Evolutionary conservation across 768 basidiomycete genomes (phyloP), one percentile per base, ranked within the genome.

Genomic region (Trametes gibbosa): DNA sequence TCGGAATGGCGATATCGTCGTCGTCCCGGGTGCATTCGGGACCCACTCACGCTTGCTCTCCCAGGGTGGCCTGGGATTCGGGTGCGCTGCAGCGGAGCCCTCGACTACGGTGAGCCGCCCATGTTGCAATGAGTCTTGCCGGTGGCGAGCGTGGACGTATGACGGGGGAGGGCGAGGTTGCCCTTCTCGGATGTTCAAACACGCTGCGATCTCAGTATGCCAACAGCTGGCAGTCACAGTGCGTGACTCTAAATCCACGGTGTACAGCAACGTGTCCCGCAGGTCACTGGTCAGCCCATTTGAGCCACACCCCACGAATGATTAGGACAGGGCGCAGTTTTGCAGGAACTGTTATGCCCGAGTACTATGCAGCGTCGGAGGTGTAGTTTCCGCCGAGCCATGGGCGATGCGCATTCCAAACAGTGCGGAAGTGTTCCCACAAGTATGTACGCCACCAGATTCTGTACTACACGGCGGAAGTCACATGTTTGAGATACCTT

Each of bases 1-100:
- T 59, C 58, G 58, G 58, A 59, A 47, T 52, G 51, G 58, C 58
- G 50, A 48, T 53, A 29, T 59, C 39, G 42, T 39, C 50, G 50
- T 53, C 25, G 50, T 59, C 43, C 45, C 50, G 50, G 5, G 46
- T 5, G 37, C 37, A 21, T 24, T 32, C 21, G 42, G 16, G 42
- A 19, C 47, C 23, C 27, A 39, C 37, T 39, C 29, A 32, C 29
- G 29, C 29, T 10, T 10, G 29, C 29, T 14, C 16, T 35, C 6
- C 7, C 34, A 14, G 37, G 37, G 37, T 14, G 13, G 13, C 37
- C 37, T 17, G 37, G 37, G 10, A 39, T 39, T 10, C 29, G 37
- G 37, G 37, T 13, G 37, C 13, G 37, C 37, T 43, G 42, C 42
- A 43, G 21, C n/a, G n/a, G 19, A n/a, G 42, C 42, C n/a, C 5